Evolutionary conservation across 192 early-diverging fungal species (phyloP), one percentile per base, ranked within the genome.

Genomic region (Phlyctochytrium arcticum): DNA sequence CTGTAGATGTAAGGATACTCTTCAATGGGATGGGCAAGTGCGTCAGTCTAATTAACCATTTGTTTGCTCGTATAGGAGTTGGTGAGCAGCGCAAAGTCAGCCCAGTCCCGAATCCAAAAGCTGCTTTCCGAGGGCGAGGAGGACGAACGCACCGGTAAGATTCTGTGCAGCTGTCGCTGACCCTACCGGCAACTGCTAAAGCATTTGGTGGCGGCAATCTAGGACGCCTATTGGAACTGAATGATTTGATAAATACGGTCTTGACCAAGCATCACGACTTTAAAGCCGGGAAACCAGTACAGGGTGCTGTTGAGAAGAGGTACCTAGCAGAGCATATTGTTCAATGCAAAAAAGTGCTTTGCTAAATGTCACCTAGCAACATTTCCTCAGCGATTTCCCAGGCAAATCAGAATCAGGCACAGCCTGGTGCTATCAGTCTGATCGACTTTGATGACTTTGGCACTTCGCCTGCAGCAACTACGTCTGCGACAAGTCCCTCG

Each of bases 231-330:
- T 68, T 92, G 39, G 73, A 73, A 15, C 57, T 92, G 46, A 90
- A 93, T 51, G 90, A 93, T 60, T 72, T 88, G 50, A 84, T 94
- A 56, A 93, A 91, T 69, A 87, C 75, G 35, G 91, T 88, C 0
- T 69, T 92, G 12, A 79, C 80, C 37, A 90, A 89, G 62, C 89
- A 90, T 50, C 70, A 64, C n/a, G 80, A 75, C 46, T 76, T 84
- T 59, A 72, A 73, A 36, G 46, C 55, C 26, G 82, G 82, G 3
- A 78, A 75, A 51, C 37, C 60, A 15, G 59, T 80, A 10, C 12
- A 66, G 21, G 64, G 64, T 3, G 64, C 35, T n/a, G 54, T 47
- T 24, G 54, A 54, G n/a, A 44, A 37, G 19, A 31, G n/a, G 42
- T 21, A 21, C 19, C 19, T 15, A 7, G 59, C 39, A 26, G 36